A percentile compares a stretch with the other conserved stretches of the same genome.
Conservation (phyloP, 495 filamentous ascomycete species). For the Chaetomium fimeti region DNA sequence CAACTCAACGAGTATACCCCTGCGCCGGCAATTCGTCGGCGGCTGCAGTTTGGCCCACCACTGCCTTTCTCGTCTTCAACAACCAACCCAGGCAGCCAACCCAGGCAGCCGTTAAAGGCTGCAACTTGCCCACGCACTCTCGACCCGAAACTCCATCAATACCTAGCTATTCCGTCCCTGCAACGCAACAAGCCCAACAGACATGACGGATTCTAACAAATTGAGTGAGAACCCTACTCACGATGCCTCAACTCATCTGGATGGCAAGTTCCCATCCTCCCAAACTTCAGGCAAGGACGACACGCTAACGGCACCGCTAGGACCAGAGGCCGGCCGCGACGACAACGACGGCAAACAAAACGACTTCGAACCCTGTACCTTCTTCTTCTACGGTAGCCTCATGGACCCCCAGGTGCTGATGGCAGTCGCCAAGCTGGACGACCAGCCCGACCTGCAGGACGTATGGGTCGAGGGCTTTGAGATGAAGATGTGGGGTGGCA, state of each 20-base stretch:
- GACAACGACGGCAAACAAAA: background rate
- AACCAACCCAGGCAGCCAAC: no score
- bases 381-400: constrained; percentile 13
- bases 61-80: no score
- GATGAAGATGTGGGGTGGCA: constrained; percentile 9
- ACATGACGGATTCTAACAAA: background rate
- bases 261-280: background rate
- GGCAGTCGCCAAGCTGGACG: background rate
- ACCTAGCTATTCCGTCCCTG: background rate
- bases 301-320: background rate
- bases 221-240: background rate
- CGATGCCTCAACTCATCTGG: background rate
- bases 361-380: constrained; percentile 7
- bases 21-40: no score
- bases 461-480: constrained; percentile 12
- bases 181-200: background rate
- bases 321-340: background rate
- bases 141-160: background rate
- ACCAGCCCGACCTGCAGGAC: background rate
- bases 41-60: no score
- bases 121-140: background rate
- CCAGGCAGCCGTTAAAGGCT: no score
- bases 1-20: no score
- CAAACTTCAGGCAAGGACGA: background rate
- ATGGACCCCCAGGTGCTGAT: constrained; percentile 14